Evolutionary conservation across 441 rosid species (phyloP), one percentile per base, ranked within the genome.

Genomic region (Adansonia gregorii): DNA sequence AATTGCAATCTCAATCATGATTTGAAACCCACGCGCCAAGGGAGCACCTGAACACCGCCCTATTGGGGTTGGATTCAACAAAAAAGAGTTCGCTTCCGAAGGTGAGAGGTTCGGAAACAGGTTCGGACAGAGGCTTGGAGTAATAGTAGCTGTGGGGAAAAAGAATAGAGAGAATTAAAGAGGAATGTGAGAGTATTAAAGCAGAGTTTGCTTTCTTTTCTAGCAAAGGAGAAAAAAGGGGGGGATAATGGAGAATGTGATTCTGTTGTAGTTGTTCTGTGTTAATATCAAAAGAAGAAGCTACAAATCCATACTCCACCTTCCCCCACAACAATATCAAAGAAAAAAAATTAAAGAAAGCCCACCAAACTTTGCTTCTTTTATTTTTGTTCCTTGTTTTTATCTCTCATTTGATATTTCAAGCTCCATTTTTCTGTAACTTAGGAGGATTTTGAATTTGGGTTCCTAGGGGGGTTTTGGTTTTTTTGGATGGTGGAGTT

Each of bases 171-270:
- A 55, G 54, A 67, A 43, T 67, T 27, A 22, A 67, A 41, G 65
- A 1, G 27, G 66, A 35, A 5, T 39, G 67, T 68, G 54, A 24
- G 83, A 73, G 17, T 45, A 87, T 82, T 83, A 86, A 89, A 88
- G 89, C 78, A 76, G 81, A 82, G 83, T 55, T 76, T 74, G 78
- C 77, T 75, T 71, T 67, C 76, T 70, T 74, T 71, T 71, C 73
- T 69, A 72, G 59, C 14, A 35, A 78, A 78, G 61, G 68, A 56
- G 75, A 82, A 67, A 73, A 60, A 39, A 76, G 82, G 76, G 77
- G 72, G 82, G 78, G 77, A 68, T 60, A 46, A 83, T 72, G 86
- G 83, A 81, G 89, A 81, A 85, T 81, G 87, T 81, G 88, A 86
- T 78, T 74, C 52, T 56, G 74, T 56, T 76, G 45, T 68, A 45